These are phyloP conservation scores for Balansia obtecta DNA, from an alignment of 2,329 filamentous ascomycete species.

Conservation along the genomic window DNA sequence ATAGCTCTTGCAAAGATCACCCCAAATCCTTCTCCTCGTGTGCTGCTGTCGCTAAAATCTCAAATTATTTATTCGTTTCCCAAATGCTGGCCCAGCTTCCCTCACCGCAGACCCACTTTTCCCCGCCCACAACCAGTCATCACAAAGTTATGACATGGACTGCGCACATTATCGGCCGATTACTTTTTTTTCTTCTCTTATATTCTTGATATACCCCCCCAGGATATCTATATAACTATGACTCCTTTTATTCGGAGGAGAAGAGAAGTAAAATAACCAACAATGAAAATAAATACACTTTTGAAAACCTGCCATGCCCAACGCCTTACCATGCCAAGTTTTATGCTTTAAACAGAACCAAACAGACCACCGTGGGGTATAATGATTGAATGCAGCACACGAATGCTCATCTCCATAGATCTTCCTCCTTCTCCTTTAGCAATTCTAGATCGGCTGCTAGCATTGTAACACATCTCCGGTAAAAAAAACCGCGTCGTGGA, in stretches of 20 bases:
- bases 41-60: too few relatives aligned
- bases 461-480: not conserved
- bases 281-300: slow-evolving; percentile 9
- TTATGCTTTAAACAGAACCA: not conserved
- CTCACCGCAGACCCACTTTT: not conserved
- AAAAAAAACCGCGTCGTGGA: slow-evolving; percentile 7
- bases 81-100: too few relatives aligned
- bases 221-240: slow-evolving; percentile 9
- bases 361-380: slow-evolving; percentile 3
- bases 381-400: not conserved
- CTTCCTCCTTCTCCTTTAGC: not conserved
- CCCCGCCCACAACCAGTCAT: too few relatives aligned
- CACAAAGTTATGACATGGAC: not conserved
- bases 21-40: too few relatives aligned
- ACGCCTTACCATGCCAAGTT: slow-evolving; percentile 3
- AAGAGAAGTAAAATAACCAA: slow-evolving; percentile 4
- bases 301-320: slow-evolving; percentile 4
- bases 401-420: not conserved
- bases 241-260: slow-evolving; percentile 10
- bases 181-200: not conserved
- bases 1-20: too few relatives aligned
- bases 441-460: slow-evolving; percentile 4
- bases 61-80: too few relatives aligned
- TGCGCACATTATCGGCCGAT: not conserved
- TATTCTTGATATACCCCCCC: slow-evolving; percentile 3